Evolutionary conservation across 1,284 basidiomycete genomes (phyloP).

Genomic region (Bondarzewia mesenterica): DNA sequence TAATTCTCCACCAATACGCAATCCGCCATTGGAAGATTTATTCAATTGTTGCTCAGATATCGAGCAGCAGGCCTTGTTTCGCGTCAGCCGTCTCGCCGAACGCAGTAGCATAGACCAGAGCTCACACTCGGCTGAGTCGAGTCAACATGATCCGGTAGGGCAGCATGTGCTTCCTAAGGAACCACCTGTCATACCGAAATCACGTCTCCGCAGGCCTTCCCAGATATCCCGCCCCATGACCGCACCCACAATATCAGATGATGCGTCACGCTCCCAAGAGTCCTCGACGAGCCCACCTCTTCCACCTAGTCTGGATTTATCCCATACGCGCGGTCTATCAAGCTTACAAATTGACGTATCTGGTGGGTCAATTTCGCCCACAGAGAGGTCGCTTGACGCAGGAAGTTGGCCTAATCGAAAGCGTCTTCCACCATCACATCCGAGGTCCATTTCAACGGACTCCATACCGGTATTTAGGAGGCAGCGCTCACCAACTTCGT

Average conservation of each 20-base stretch:
- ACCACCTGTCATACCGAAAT: neutral
- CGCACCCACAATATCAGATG: constrained; percentile 4
- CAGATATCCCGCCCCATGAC: constrained; percentile 9
- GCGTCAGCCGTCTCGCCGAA: constrained; percentile 51
- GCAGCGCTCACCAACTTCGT: neutral
- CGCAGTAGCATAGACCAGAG: neutral
- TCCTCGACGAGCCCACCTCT: neutral
- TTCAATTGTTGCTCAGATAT: constrained; percentile 35
- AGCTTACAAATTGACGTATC: constrained; percentile 3
- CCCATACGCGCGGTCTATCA: constrained; percentile 8
- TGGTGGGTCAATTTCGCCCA: neutral
- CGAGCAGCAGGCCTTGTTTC: constrained; percentile 57
- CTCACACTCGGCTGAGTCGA: constrained; percentile 4
- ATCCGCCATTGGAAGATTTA: constrained; percentile 32
- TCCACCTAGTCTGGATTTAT: neutral
- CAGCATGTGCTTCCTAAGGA: too few species aligned
- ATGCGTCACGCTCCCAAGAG: neutral
- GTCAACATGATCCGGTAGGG: neutral
- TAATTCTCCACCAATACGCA: constrained; percentile 12
- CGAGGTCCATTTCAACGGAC: constrained; percentile 11
- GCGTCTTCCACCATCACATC: constrained; percentile 3
- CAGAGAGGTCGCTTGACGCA: neutral
- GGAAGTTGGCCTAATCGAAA: constrained; percentile 5
- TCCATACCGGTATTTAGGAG: constrained; percentile 5
- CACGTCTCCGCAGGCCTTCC: neutral